Base-by-base conservation (phyloP, 1,284 basidiomycete species). In the Cryptococcus wingfieldii region DNA sequence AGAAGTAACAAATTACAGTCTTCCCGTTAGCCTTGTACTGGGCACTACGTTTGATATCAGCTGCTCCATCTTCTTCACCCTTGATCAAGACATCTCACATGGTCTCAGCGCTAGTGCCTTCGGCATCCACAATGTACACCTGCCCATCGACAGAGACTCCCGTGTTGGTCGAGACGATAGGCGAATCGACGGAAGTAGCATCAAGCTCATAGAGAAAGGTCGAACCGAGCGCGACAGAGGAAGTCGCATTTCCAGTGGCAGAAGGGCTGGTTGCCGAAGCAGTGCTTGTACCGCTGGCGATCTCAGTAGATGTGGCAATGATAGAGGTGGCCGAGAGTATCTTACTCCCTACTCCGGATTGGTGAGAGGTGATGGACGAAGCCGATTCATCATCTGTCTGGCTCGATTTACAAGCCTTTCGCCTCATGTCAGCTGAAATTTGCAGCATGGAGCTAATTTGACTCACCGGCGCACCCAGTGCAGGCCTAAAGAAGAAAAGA, bases 1-100 rank as follows among this genome's bases (percentile, higher is more conserved):
- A 64, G 57, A 76, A 74, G 62, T 77, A 77, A 57, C 74, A 77
- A 9, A 71, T 59, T 37, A 76, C 73, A 31, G 59, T 70, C 56
- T 75, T 76, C 38, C 71, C 75, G 12, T 54, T 44, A 18, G 56
- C 52, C n/a, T 42, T n/a, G 41, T 42, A 42, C 16, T 42, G 41
- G 41, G 41, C 41, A 42, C 41, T 42, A n/a, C 23, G n/a, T 34
- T 10, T 34, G 31, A 10, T 5, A 34, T 34, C 31, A 34, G 31
- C 31, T n/a, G 31, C 31, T n/a, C 14, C 9, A 42, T 42, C 16
- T 16, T 7, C 41, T 23, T 2, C 41, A 42, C 41, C 14, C n/a
- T 13, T 12, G 8, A 19, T 27, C 23, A 23, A 23, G 44, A 7
- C 6, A 12, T 52, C 62, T 55, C 50, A 61, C 61, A 67, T 63